Base-by-base conservation (phyloP, 2,329 filamentous ascomycete species). In the Fusarium concolor region DNA sequence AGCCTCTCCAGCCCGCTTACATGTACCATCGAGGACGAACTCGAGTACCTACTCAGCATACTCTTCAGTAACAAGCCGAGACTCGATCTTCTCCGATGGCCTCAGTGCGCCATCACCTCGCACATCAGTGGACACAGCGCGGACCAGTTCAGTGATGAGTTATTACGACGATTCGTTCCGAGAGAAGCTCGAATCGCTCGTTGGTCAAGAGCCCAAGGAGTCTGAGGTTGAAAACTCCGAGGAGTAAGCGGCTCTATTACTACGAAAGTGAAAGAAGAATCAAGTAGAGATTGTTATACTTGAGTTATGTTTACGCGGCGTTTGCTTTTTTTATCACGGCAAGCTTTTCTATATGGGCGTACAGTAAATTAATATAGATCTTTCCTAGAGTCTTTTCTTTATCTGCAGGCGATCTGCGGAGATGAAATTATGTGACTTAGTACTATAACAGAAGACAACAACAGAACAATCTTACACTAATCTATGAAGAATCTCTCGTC, bases 161-260 rank as follows among this genome's bases (percentile, higher is more conserved):
- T 59, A 65, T 28, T 65, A 65, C 6, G 62, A 65, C 11, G 62
- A 65, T 29, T 59, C 62, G 4, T 65, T 65, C 14, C 60, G 62
- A 18, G 60, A 65, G 46, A 65, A 65, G 38, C 60, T 65, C 3
- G 62, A 65, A n/a, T 53, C 60, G 9, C 55, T 65, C 5, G 60
- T 65, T 14, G 60, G 46, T 1, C 60, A 65, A 51, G 62, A 65
- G 41, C 31, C 60, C 33, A 42, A 41, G 9, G 18, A 50, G 26
- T 18, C 4, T n/a, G 33, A 38, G n/a, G 9, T 10, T 26, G 9
- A 31, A 44, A 15, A 17, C 14, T n/a, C 33, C 4, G 5, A 35
- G 7, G 14, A 17, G 12, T 35, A 15, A n/a, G 6, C 3, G 12
- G 6, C 31, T 33, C 14, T 4, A 33, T 3, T 33, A 7, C 14